Evolutionary conservation across 2,329 filamentous ascomycete species (phyloP).

Genomic region (Paecilomyces sp.): DNA sequence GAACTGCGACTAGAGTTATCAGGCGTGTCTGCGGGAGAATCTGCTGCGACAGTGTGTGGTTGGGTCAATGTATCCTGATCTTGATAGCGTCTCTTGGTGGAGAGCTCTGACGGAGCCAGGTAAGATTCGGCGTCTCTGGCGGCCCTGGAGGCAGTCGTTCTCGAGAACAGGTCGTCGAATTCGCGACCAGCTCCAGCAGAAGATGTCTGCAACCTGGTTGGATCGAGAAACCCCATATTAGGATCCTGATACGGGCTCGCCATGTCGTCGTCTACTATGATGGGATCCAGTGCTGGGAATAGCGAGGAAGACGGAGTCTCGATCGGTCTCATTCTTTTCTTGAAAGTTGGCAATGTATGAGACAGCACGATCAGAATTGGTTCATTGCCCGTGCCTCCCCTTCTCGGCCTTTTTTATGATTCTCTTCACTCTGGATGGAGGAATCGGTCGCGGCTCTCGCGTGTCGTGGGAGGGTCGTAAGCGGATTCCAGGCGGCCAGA

Average conservation of each 20-base stretch:
- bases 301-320: constrained; percentile 28
- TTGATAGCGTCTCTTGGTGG: constrained; percentile 20
- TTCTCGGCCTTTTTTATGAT: background rate
- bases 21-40: constrained; percentile 38
- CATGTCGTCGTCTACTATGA: constrained; percentile 38
- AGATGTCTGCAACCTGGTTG: constrained; percentile 28
- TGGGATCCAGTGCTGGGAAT: constrained; percentile 32
- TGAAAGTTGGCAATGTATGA: background rate
- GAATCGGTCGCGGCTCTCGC: background rate
- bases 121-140: constrained; percentile 20
- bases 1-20: constrained; percentile 38
- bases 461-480: background rate
- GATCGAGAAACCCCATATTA: constrained; percentile 38
- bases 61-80: constrained; percentile 26
- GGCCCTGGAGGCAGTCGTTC: constrained; percentile 21
- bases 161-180: constrained; percentile 36
- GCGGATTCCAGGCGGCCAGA: background rate
- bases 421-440: background rate
- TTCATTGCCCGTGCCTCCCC: background rate
- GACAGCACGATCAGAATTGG: background rate
- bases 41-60: constrained; percentile 29
- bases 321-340: constrained; percentile 27
- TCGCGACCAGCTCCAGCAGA: constrained; percentile 29
- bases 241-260: constrained; percentile 32
- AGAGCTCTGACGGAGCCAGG: constrained; percentile 21